Conservation (phyloP, 1,139 yeast genomes). For the Blastobotrys arbuscula region DNA sequence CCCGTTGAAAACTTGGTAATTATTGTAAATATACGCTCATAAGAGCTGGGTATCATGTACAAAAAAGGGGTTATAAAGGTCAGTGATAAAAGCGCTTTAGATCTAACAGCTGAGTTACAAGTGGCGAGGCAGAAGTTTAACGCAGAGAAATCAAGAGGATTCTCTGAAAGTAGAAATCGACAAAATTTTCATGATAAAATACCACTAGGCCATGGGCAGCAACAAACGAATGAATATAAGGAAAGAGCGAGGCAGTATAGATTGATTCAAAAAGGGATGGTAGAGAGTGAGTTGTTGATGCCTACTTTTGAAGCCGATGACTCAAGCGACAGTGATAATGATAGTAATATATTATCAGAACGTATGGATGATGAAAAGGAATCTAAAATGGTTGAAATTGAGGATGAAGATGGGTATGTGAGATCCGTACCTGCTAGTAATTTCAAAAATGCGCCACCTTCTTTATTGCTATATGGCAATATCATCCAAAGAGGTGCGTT, state of each 20-base stretch:
- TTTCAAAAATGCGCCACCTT: slow-evolving; percentile 5
- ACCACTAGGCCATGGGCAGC: not conserved
- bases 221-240: slow-evolving; percentile 11
- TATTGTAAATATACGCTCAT: too few relatives aligned
- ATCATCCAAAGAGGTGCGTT: slow-evolving; percentile 31
- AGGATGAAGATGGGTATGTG: slow-evolving; percentile 33
- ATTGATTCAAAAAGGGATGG: slow-evolving; percentile 21
- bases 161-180: not conserved
- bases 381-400: slow-evolving; percentile 24
- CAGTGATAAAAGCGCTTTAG: slow-evolving; percentile 21
- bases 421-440: slow-evolving; percentile 24
- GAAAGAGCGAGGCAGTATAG: slow-evolving; percentile 19
- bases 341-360: not conserved
- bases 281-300: slow-evolving; percentile 8
- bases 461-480: slow-evolving; percentile 23
- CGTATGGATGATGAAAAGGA: not conserved
- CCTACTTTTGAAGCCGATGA: not conserved
- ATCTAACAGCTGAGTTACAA: slow-evolving; percentile 24
- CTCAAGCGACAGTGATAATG: not conserved
- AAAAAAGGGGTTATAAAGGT: slow-evolving; percentile 12
- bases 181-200: too few relatives aligned
- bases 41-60: too few relatives aligned
- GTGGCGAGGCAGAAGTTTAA: slow-evolving; percentile 16
- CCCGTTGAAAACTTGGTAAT: too few relatives aligned
- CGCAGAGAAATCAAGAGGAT: slow-evolving; percentile 1